Conservation (phyloP, 495 filamentous ascomycete species). For the Saxispiralis lemnorum region DNA sequence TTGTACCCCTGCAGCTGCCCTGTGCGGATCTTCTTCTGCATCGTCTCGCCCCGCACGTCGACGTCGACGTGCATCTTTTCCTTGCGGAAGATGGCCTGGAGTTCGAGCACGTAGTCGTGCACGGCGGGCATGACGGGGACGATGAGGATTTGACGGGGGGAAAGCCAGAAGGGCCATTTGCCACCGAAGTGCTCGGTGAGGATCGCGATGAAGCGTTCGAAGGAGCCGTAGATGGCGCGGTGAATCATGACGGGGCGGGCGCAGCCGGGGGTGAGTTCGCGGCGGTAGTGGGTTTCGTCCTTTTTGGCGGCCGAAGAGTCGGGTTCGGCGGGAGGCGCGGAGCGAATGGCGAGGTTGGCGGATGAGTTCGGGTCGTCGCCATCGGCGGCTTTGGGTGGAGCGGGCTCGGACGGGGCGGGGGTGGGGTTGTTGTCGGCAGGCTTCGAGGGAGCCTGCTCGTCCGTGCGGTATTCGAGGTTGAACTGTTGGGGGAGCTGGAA, state of each 20-base stretch:
- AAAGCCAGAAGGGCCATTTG: conserved; percentile 98
- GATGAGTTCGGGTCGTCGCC: conserved; percentile 23
- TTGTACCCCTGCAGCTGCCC: conserved; percentile 82
- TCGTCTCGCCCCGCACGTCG: conserved; percentile 75
- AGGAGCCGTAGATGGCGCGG: conserved; percentile 79
- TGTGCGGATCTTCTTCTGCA: conserved; percentile 88
- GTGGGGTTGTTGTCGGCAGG: not conserved
- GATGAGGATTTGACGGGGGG: conserved; percentile 77
- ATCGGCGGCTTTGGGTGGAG: conserved; percentile 7
- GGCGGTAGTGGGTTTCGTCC: conserved; percentile 19
- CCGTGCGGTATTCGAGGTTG: conserved; percentile 64
- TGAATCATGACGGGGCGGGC: conserved; percentile 94
- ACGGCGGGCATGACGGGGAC: conserved; percentile 76
- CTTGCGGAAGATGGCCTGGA: conserved; percentile 42
- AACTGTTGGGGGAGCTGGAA: conserved; percentile 82
- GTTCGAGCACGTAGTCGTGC: conserved; percentile 73
- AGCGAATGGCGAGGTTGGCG: conserved; percentile 15
- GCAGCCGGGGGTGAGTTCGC: conserved; percentile 46
- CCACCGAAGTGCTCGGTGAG: conserved; percentile 88
- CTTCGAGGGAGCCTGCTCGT: conserved; percentile 27
- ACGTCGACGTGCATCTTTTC: conserved; percentile 64
- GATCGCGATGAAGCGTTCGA: conserved; percentile 90
- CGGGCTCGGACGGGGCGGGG: conserved; percentile 10
- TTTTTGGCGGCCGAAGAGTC: conserved; percentile 12
- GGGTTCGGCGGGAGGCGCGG: conserved; percentile 13